Evolutionary conservation across 495 filamentous ascomycete genomes (phyloP), one percentile per base, ranked within the genome.

Genomic region (Penicillium macrosclerotiorum): DNA sequence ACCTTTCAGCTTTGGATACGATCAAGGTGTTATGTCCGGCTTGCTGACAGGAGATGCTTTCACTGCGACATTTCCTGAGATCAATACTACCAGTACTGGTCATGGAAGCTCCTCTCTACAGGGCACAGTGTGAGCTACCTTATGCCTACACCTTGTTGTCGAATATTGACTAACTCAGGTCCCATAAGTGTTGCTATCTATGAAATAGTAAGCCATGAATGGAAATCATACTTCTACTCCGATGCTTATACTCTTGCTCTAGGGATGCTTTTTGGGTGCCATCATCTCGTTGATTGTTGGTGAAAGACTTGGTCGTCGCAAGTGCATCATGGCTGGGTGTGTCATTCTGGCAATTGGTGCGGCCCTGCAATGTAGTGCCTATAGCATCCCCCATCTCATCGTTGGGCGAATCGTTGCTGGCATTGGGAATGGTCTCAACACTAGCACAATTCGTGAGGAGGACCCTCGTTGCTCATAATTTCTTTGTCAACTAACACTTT

Each of bases 251-350:
- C 8, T n/a, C n/a, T n/a, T n/a, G n/a, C 16, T 17, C 3, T 41
- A 65, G 59, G 80, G 79, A 23, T 82, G 77, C 48, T 79, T 83
- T 49, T 50, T 81, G n/a, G 80, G 80, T 20, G 76, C 80, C 18
- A 57, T 82, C 8, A 48, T 65, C 2, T 68, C 76, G 1, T 59
- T 78, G 31, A 59, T 66, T 17, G 54, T 75, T 29, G 80, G 81
- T 30, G 79, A 81, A 43, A 54, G 47, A 12, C 64, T 82, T 2
- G 80, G 79, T 6, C 65, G 80, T 23, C 75, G 76, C 49, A 78
- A 71, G 53, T 73, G 71, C 2, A 76, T 84, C 39, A 47, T 80
- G 29, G 51, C 72, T 24, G 77, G 76, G 8, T 74, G 72, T 26
- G 55, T 69, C 0, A 73, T 83, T 29, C 75, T 83, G 64, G 68